A percentile compares a stretch with the other conserved stretches of the same genome.
These are phyloP conservation scores for Pezicula rhizophila DNA, from an alignment of 2,329 filamentous ascomycete species.

Conservation along the genomic window DNA sequence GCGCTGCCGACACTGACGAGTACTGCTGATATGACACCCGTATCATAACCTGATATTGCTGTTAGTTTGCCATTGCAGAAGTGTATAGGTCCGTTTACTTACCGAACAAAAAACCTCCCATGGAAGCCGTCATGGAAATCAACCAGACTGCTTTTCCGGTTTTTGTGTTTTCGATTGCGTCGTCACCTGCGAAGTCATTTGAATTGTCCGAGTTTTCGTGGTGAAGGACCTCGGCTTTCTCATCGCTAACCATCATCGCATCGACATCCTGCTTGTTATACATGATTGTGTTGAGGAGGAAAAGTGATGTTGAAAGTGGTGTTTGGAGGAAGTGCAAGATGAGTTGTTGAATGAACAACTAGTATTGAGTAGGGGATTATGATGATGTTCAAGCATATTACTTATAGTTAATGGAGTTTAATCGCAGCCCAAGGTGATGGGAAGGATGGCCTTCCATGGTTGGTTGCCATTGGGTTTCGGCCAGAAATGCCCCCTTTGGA, in stretches of 20 bases:
- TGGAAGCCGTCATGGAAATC: constrained; percentile 55
- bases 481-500: background rate
- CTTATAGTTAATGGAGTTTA: no score
- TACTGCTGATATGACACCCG: constrained; percentile 38
- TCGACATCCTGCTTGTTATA: background rate
- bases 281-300: background rate
- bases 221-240: constrained; percentile 5
- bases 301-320: background rate
- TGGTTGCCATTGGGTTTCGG: background rate
- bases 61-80: constrained; percentile 15
- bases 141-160: constrained; percentile 47
- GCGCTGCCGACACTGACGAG: constrained; percentile 33
- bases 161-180: constrained; percentile 32
- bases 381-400: no score
- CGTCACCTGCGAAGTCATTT: constrained; percentile 7
- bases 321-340: background rate
- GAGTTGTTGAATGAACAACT: no score
- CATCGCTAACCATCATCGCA: constrained; percentile 6
- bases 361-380: no score
- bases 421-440: no score
- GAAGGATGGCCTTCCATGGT: no score
- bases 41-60: constrained; percentile 37
- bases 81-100: constrained; percentile 1
- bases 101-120: constrained; percentile 60
- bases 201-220: constrained; percentile 6